Conservation (phyloP, 495 filamentous ascomycete species). For the Astrothelium subdiscretum region DNA sequence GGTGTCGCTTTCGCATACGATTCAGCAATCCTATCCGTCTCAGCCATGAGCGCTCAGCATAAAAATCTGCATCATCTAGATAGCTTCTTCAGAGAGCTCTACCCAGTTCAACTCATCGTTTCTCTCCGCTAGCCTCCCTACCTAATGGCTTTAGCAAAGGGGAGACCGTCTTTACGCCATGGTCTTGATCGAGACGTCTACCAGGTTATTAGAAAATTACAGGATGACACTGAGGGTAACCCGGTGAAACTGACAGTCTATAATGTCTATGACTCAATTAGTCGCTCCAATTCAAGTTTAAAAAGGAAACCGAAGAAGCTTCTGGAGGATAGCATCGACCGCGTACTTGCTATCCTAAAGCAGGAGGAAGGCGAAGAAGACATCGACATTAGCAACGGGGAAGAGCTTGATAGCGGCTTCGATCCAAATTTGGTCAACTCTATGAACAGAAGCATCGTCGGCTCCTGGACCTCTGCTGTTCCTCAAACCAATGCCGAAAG, state of each 20-base stretch:
- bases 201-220: slow-evolving; percentile 60
- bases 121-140: neutral
- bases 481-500: slow-evolving; percentile 15
- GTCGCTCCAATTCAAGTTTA: slow-evolving; percentile 72
- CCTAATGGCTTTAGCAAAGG: neutral
- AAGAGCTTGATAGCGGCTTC: slow-evolving; percentile 54
- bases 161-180: slow-evolving; percentile 17
- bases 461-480: slow-evolving; percentile 49
- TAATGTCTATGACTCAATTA: slow-evolving; percentile 54
- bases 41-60: too few relatives aligned
- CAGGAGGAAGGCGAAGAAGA: slow-evolving; percentile 46
- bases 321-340: slow-evolving; percentile 76
- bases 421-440: slow-evolving; percentile 43
- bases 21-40: too few relatives aligned
- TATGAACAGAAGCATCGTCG: slow-evolving; percentile 64
- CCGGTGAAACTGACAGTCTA: neutral
- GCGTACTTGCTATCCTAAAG: slow-evolving; percentile 63
- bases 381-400: slow-evolving; percentile 42
- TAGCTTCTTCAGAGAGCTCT: too few relatives aligned
- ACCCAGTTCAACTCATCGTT: slow-evolving; percentile 4
- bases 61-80: too few relatives aligned
- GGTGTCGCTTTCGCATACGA: too few relatives aligned
- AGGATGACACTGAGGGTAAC: slow-evolving; percentile 29
- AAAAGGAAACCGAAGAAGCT: slow-evolving; percentile 67
- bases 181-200: slow-evolving; percentile 41